Base-by-base conservation (phyloP, 2,329 filamentous ascomycete genomes). In the Drechslerella dactyloides region DNA sequence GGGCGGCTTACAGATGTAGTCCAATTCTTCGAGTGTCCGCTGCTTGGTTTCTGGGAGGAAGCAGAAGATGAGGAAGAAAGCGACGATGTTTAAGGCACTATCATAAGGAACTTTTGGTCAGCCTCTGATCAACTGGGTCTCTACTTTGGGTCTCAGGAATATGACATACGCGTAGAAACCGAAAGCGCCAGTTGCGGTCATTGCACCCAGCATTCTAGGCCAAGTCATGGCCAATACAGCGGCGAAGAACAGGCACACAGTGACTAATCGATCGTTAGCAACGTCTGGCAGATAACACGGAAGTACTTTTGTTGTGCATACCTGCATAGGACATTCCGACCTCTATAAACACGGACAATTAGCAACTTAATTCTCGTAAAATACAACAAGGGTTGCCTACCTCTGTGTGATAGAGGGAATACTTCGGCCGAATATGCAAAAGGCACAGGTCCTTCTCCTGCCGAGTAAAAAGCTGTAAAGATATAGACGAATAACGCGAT, bases 341-440 rank as follows among this genome's bases (percentile, higher is more conserved):
- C 68, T 72, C 68, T 72, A 19, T 57, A 44, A 7, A 37, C 15
- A 19, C 21, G 11, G 21, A 48, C 15, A 40, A 19, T 70, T 55
- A 70, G 59, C 65, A 63, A 58, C 51, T 23, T 35, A 23, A 21
- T 52, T 6, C 1, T 33, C 0, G 17, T 2, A 62, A 58, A 57
- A 59, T 62, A 19, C 52, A 54, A 56, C 58, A 50, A 8, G 17
- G 1, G n/a, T n/a, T 8, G 11, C 50, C 44, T 57, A 72, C 68
- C 88, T 76, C 88, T 84, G 77, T 90, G 87, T 1, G 86, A 88
- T 0, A 90, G 83, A 0, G 88, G 88, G 77, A 88, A 90, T 1
- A 89, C 86, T 78, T 90, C 88, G 46, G 88, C 87, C 3, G 83
- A 85, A 79, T 90, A 90, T 0, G 86, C 85, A 76, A 87, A 90